Conservation (phyloP, 2,329 filamentous ascomycete species). For the Trichoderma semiorbis region DNA sequence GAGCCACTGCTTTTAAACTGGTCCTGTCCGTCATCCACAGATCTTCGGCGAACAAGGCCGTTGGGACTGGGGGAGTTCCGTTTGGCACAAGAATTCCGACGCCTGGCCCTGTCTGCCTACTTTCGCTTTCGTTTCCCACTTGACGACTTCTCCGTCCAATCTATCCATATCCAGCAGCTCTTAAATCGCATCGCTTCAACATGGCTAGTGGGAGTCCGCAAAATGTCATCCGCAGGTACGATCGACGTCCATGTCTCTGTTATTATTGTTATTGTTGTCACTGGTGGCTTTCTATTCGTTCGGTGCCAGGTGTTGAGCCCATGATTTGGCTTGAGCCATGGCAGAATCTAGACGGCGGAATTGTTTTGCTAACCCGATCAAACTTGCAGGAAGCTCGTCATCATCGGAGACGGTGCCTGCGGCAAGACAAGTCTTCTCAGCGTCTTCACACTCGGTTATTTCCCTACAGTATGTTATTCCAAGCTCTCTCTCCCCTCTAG, state of each 20-base stretch:
- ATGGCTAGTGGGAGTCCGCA: slow-evolving; percentile 47
- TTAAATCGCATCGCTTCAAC: slow-evolving; percentile 24
- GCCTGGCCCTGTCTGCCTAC: slow-evolving; percentile 1
- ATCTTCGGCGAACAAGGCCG: slow-evolving; percentile 16
- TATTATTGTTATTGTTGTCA: neutral
- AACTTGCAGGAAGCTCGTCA: slow-evolving; percentile 77
- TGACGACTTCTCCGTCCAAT: neutral
- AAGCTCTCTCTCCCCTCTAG: neutral
- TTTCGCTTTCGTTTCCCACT: neutral
- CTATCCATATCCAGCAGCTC: neutral
- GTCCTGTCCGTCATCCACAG: slow-evolving; percentile 10
- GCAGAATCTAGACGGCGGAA: neutral
- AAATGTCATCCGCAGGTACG: slow-evolving; percentile 66
- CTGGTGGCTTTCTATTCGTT: neutral
- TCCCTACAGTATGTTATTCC: slow-evolving; percentile 75
- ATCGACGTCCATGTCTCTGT: neutral
- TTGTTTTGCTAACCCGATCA: slow-evolving; percentile 19
- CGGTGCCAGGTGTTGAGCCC: neutral
- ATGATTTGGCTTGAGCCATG: neutral
- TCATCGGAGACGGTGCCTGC: slow-evolving; percentile 95
- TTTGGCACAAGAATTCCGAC: slow-evolving; percentile 2
- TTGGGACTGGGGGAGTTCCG: slow-evolving; percentile 15
- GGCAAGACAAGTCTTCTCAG: slow-evolving; percentile 97
- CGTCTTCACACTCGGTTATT: slow-evolving; percentile 97
- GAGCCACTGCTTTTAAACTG: slow-evolving; percentile 8